phyloP scores from a whole-genome alignment of 2,329 filamentous ascomycete genomes.

The Uncinocarpus reesii region DNA sequence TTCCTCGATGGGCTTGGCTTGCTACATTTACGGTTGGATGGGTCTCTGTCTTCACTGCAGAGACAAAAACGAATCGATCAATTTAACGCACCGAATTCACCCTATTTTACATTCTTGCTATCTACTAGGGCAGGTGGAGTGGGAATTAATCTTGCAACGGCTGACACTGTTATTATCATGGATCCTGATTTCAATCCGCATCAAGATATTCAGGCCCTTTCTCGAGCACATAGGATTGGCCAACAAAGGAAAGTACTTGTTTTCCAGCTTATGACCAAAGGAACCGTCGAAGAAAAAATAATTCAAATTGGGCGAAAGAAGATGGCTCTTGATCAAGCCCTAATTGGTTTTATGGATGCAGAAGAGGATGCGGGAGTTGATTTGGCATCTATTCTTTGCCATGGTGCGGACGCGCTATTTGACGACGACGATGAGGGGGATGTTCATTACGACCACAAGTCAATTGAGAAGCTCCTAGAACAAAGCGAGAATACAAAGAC shows the following conservation, averaged over 20 bases:
- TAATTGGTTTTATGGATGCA: conserved; percentile 83
- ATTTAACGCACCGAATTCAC: conserved; percentile 76
- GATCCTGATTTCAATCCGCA: conserved; percentile 97
- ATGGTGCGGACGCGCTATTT: conserved; percentile 81
- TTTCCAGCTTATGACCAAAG: conserved; percentile 85
- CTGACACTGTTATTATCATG: conserved; percentile 94
- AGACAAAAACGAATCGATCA: conserved; percentile 92
- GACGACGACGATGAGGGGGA: conserved; percentile 58
- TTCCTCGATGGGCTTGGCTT: conserved; percentile 69
- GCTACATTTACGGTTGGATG: conserved; percentile 71
- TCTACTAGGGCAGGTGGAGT: conserved; percentile 93
- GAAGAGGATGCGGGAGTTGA: conserved; percentile 64
- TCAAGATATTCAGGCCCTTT: conserved; percentile 91
- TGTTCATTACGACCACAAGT: conserved; percentile 69
- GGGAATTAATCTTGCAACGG: conserved; percentile 92
- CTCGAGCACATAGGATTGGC: conserved; percentile 88
- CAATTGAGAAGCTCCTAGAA: conserved; percentile 85
- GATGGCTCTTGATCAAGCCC: conserved; percentile 85
- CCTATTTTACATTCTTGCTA: conserved; percentile 78
- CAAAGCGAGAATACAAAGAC: conserved; percentile 64
- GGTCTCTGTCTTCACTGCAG: conserved; percentile 65
- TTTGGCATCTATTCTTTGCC: conserved; percentile 74
- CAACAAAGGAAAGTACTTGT: conserved; percentile 94
- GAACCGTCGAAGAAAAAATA: conserved; percentile 87
- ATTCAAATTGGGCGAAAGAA: conserved; percentile 93